Evolutionary conservation across 495 filamentous ascomycete genomes (phyloP), one percentile per base, ranked within the genome.

Genomic region (Aspergillus saccharolyticus): DNA sequence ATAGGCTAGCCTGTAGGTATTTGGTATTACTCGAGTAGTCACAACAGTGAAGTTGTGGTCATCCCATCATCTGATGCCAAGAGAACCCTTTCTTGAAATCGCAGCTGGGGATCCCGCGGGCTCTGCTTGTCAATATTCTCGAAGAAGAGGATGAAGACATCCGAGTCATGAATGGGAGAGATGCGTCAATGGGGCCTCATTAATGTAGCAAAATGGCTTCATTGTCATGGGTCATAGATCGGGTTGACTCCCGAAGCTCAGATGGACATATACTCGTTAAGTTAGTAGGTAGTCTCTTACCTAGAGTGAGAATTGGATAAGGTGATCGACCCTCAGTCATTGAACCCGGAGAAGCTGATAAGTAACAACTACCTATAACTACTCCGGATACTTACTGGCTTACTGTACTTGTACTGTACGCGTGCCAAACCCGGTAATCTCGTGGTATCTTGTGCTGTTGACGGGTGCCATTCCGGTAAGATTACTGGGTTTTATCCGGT

Each of bases 11-110:
- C n/a, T n/a, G n/a, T n/a, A n/a, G n/a, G n/a, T n/a, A n/a, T n/a
- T n/a, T n/a, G n/a, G n/a, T n/a, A n/a, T n/a, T n/a, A n/a, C n/a
- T n/a, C n/a, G n/a, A n/a, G n/a, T n/a, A n/a, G n/a, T n/a, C n/a
- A n/a, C n/a, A n/a, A n/a, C 7, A 15, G 7, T 39, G 33, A 6
- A 4, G 33, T 12, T 39, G 33, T 39, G 33, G 33, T 39, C 7
- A 44, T 39, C 52, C 48, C 48, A 56, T 56, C 53, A 62, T 59
- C 55, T 59, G 55, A 64, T 61, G 62, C 58, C 62, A 61, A 64
- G 58, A 14, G 6, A 28, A 46, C 22, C 17, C 15, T 49, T 20
- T 20, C 33, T 57, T 48, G 52, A 61, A 45, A 49, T 22, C 42
- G 42, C 43, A 12, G 22, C 49, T 39, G 54, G 22, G 55, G 9